These are phyloP conservation scores for Crithidia bombi DNA, from an alignment of 208 protist genomes.

Conservation along the genomic window DNA sequence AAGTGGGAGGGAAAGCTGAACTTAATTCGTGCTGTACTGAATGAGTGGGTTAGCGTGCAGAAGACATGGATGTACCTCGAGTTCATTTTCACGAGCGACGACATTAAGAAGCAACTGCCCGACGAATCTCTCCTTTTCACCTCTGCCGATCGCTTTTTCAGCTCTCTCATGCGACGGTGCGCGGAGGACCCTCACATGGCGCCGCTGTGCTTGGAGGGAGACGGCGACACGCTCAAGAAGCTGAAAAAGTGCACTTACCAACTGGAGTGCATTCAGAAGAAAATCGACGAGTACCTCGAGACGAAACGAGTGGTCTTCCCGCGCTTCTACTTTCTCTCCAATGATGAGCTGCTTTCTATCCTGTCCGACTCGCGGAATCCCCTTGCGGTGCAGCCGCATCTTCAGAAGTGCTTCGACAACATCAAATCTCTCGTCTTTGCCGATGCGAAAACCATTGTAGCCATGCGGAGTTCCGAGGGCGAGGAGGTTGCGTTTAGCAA, in stretches of 20 bases:
- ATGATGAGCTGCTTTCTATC: constrained; percentile 98
- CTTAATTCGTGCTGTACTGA: constrained; percentile 82
- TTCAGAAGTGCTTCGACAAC: constrained; percentile 96
- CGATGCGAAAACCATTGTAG: constrained; percentile 78
- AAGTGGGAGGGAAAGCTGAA: constrained; percentile 87
- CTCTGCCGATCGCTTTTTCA: constrained; percentile 90
- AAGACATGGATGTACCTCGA: constrained; percentile 97
- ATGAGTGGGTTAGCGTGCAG: constrained; percentile 95
- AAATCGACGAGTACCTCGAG: constrained; percentile 95
- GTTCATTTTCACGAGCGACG: constrained; percentile 97
- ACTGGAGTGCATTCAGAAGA: constrained; percentile 95
- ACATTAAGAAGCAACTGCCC: constrained; percentile 95
- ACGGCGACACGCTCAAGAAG: constrained; percentile 78
- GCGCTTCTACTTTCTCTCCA: constrained; percentile 97
- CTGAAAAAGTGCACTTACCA: constrained; percentile 85
- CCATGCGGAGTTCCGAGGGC: constrained; percentile 90
- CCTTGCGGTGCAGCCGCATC: constrained; percentile 93
- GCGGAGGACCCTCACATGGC: constrained; percentile 83
- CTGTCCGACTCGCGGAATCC: constrained; percentile 96
- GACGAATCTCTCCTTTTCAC: constrained; percentile 90
- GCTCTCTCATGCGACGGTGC: constrained; percentile 83
- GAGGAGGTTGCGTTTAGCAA: constrained; percentile 90
- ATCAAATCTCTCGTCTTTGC: constrained; percentile 89
- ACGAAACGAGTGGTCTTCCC: constrained; percentile 96
- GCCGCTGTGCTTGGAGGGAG: constrained; percentile 68